phyloP scores from a whole-genome alignment of 257 asterid genomes.

The Anisodus tanguticus region DNA sequence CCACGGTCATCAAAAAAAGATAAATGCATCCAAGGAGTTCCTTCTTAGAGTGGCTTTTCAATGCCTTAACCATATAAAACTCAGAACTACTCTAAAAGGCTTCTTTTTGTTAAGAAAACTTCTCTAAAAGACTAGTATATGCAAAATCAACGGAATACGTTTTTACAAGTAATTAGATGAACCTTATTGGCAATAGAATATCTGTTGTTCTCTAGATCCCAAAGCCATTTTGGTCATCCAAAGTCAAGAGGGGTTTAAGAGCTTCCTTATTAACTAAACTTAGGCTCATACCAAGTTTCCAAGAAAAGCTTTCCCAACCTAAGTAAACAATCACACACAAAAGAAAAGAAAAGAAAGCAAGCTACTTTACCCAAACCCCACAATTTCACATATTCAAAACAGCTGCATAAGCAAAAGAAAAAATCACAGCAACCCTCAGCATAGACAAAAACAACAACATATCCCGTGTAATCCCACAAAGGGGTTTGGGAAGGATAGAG shows the following conservation, averaged over 20 bases:
- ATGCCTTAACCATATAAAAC: background rate
- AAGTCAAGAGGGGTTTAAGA: slow-evolving; percentile 12
- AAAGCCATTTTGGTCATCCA: slow-evolving; percentile 23
- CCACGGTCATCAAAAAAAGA: background rate
- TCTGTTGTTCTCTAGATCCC: slow-evolving; percentile 15
- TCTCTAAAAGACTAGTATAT: background rate
- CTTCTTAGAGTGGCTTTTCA: background rate
- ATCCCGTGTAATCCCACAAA: no score
- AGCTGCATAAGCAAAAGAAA: background rate
- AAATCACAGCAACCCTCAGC: background rate
- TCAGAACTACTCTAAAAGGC: slow-evolving; percentile 1
- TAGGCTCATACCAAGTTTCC: slow-evolving; percentile 19
- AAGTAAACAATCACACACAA: slow-evolving; percentile 15
- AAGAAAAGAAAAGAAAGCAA: background rate
- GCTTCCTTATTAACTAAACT: slow-evolving; percentile 28
- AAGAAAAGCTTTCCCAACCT: slow-evolving; percentile 28
- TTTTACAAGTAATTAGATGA: background rate
- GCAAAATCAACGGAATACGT: background rate
- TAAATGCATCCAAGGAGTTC: background rate
- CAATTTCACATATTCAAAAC: background rate
- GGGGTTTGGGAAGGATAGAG: no score
- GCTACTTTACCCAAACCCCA: slow-evolving; percentile 22
- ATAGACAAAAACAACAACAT: background rate
- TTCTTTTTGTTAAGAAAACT: background rate
- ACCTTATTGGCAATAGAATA: background rate